Percentiles rank a stretch among this genome's conserved stretches.
Evolutionary conservation across 2,329 filamentous ascomycete species (phyloP).

Genomic region (Aspergillus pseudotamarii): DNA sequence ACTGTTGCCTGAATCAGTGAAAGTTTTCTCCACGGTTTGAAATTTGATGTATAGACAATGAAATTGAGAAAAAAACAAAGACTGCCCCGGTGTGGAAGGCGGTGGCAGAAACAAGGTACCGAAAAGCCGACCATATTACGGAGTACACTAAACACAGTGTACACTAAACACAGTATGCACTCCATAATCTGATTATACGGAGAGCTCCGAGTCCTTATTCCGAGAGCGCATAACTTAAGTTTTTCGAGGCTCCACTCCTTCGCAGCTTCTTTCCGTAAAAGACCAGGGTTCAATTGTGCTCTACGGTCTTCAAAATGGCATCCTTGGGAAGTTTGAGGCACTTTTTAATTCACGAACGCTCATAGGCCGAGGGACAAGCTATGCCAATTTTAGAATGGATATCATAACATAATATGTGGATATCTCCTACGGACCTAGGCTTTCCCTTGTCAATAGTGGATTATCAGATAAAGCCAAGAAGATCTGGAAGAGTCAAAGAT

Average conservation of each 20-base stretch:
- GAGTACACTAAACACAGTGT: too few relatives aligned
- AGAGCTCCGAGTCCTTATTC: too few relatives aligned
- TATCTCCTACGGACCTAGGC: background rate
- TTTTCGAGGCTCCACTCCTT: background rate
- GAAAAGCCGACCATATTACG: background rate
- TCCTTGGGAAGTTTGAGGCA: background rate
- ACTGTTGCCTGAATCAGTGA: background rate
- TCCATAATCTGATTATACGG: too few relatives aligned
- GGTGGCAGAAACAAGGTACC: slow-evolving; percentile 1
- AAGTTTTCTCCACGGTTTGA: background rate
- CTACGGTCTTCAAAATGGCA: too few relatives aligned
- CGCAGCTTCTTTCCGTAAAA: background rate
- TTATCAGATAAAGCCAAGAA: background rate
- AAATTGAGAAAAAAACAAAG: background rate
- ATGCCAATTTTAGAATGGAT: slow-evolving; percentile 1
- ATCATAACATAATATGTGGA: background rate
- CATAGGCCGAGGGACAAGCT: background rate
- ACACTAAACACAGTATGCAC: too few relatives aligned
- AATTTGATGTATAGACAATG: background rate
- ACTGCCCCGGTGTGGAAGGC: background rate
- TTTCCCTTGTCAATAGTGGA: background rate
- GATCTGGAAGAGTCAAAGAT: background rate
- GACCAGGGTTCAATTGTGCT: background rate
- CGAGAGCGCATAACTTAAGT: background rate
- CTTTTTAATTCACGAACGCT: background rate